phyloP scores from a whole-genome alignment of 306 rosid species.

The Cicer yamashitae region DNA sequence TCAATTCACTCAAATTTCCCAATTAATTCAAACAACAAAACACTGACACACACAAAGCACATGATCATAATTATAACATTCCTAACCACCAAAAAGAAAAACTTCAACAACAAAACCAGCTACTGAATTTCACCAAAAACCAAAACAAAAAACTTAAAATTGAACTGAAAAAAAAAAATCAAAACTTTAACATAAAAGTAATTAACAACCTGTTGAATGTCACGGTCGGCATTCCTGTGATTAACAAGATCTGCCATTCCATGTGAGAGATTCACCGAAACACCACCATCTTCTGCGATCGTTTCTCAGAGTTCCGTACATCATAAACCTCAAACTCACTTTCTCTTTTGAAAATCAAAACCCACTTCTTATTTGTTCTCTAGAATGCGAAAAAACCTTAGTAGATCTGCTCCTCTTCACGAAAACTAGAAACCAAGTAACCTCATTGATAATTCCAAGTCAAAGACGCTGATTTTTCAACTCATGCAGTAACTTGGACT shows the following conservation, averaged over 20 bases:
- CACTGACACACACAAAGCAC: slow-evolving; percentile 21
- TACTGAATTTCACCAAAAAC: slow-evolving; percentile 32
- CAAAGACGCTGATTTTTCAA: slow-evolving; percentile 53
- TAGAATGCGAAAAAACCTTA: slow-evolving; percentile 41
- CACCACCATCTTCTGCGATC: slow-evolving; percentile 96
- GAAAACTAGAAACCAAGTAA: slow-evolving; percentile 46
- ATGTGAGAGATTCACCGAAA: slow-evolving; percentile 84
- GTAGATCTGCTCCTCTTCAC: slow-evolving; percentile 65
- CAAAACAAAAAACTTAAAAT: slow-evolving; percentile 31
- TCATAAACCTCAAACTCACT: slow-evolving; percentile 66
- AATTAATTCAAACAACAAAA: slow-evolving; percentile 36
- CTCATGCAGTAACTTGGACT: slow-evolving; percentile 57
- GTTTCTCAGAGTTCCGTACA: slow-evolving; percentile 89
- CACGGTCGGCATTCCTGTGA: slow-evolving; percentile 94
- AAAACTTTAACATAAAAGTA: slow-evolving; percentile 14
- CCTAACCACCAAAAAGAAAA: neutral
- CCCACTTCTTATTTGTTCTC: slow-evolving; percentile 44
- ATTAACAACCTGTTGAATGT: slow-evolving; percentile 75
- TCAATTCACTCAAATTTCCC: slow-evolving; percentile 34
- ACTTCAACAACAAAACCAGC: slow-evolving; percentile 5
- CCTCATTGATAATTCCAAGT: slow-evolving; percentile 61
- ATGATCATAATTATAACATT: slow-evolving; percentile 38
- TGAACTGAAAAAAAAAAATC: slow-evolving; percentile 33
- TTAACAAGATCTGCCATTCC: slow-evolving; percentile 99
- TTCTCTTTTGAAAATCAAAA: slow-evolving; percentile 47